These are phyloP conservation scores for Hypholoma sublateritium DNA, from an alignment of 768 basidiomycete genomes.

Conservation along the genomic window DNA sequence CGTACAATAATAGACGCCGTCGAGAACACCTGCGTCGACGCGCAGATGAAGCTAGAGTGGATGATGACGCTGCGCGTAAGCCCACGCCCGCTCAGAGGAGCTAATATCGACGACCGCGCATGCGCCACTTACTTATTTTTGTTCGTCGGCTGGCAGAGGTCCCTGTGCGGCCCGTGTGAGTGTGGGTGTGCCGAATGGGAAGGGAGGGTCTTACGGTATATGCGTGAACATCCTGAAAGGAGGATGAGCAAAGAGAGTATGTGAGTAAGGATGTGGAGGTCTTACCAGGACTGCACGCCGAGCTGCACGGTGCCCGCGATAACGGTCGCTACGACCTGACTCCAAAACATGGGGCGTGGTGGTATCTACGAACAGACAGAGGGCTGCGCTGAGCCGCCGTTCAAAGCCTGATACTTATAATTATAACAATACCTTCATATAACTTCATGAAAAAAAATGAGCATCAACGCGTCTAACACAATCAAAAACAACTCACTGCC, in stretches of 20 bases:
- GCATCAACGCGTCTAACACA: not conserved
- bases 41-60: conserved; percentile 49
- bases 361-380: conserved; percentile 43
- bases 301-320: conserved; percentile 69
- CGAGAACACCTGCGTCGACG: conserved; percentile 49
- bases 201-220: conserved; percentile 43
- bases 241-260: not conserved
- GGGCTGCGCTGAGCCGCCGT: no score
- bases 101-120: no score
- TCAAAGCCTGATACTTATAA: not conserved
- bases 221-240: conserved; percentile 55
- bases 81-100: no score
- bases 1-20: conserved; percentile 58
- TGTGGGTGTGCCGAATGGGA: not conserved
- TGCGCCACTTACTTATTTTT: conserved; percentile 34
- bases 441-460: conserved; percentile 13
- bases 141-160: conserved; percentile 46
- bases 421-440: conserved; percentile 24
- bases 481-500: conserved; percentile 53
- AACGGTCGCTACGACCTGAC: conserved; percentile 61
- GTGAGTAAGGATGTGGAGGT: not conserved
- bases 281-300: conserved; percentile 62
- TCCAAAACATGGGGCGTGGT: conserved; percentile 66
- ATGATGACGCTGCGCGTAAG: no score
- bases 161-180: conserved; percentile 24